Percentiles rank a stretch among this genome's conserved stretches.
These are phyloP conservation scores for Nemania sp. DNA, from an alignment of 2,329 filamentous ascomycete genomes.

Conservation along the genomic window DNA sequence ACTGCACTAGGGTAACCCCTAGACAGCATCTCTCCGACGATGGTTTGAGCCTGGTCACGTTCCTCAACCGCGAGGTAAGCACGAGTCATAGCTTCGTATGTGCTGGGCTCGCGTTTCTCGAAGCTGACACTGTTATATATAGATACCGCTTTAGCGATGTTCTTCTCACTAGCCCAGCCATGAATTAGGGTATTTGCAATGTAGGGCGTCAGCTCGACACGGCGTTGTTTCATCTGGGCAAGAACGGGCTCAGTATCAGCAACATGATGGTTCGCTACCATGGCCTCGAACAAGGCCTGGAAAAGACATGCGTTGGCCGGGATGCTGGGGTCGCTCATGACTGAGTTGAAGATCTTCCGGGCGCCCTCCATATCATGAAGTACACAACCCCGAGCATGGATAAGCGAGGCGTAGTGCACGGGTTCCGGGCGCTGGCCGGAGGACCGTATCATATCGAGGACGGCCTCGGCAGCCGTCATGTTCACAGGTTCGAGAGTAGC, in stretches of 20 bases:
- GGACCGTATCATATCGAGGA: constrained; percentile 77
- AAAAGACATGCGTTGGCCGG: constrained; percentile 84
- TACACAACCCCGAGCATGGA: constrained; percentile 94
- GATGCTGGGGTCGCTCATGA: constrained; percentile 69
- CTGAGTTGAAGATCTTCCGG: constrained; percentile 78
- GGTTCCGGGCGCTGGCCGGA: constrained; percentile 80
- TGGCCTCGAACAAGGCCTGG: constrained; percentile 94
- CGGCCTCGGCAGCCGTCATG: constrained; percentile 82
- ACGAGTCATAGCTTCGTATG: constrained; percentile 97
- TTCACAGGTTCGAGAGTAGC: constrained; percentile 91
- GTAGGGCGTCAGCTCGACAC: constrained; percentile 90
- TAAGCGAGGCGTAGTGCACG: constrained; percentile 93
- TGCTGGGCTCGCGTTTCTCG: constrained; percentile 89
- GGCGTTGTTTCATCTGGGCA: constrained; percentile 71
- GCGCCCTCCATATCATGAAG: constrained; percentile 89
- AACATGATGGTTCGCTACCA: constrained; percentile 93
- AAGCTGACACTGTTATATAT: constrained; percentile 81
- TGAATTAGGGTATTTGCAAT: constrained; percentile 98
- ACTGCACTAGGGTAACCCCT: constrained; percentile 92
- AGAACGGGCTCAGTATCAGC: constrained; percentile 75
- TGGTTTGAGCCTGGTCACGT: constrained; percentile 72
- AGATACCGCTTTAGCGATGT: constrained; percentile 75
- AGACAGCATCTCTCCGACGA: constrained; percentile 88
- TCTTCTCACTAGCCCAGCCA: constrained; percentile 86
- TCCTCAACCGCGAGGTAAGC: constrained; percentile 87